These are phyloP conservation scores for Kwoniella sp. DNA, from an alignment of 768 basidiomycete species.

Conservation along the genomic window DNA sequence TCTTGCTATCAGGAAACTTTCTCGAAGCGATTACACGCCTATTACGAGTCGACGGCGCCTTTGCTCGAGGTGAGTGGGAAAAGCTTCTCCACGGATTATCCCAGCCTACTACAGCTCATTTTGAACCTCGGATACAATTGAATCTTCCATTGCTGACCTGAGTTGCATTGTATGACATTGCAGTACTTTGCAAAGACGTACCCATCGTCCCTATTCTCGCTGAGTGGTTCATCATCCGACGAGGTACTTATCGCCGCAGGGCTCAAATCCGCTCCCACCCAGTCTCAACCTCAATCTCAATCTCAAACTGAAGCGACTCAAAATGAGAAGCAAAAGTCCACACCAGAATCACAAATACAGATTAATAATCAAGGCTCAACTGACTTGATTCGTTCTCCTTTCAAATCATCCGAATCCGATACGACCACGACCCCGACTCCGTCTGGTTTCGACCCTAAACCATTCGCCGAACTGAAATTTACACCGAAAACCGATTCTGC, in stretches of 20 bases:
- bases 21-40: conserved; percentile 53
- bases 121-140: no score
- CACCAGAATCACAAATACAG: conserved; percentile 2
- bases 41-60: conserved; percentile 55
- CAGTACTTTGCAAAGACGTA: conserved; percentile 53
- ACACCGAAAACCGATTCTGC: neutral
- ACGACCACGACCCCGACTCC: neutral
- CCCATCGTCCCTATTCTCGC: conserved; percentile 47
- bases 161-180: no score
- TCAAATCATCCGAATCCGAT: neutral
- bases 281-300: no score
- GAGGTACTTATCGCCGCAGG: conserved; percentile 54
- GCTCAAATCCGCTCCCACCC: conserved; percentile 20
- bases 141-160: no score
- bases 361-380: conserved; percentile 10
- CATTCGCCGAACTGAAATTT: neutral
- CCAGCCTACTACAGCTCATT: no score
- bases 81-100: no score
- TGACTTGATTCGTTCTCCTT: conserved; percentile 16
- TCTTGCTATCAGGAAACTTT: conserved; percentile 48
- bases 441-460: neutral
- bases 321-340: neutral
- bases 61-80: conserved; percentile 46
- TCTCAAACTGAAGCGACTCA: no score
- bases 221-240: conserved; percentile 55